Conservation (phyloP, 1,284 basidiomycete genomes). For the Cryptococcus wingfieldii region DNA sequence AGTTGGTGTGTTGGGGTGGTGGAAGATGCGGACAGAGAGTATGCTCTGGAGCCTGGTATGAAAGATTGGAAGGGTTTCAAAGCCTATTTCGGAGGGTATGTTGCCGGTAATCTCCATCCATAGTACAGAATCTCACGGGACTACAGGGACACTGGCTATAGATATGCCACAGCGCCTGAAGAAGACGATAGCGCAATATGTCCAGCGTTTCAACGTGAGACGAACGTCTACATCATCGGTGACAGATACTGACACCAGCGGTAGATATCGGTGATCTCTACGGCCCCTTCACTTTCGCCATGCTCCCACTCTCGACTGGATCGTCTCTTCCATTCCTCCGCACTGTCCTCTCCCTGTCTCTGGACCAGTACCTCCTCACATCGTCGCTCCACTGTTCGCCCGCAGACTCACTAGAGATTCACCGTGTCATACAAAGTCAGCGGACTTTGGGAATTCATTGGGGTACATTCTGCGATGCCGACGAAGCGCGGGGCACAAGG, state of each 20-base stretch:
- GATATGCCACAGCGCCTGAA: constrained; percentile 45
- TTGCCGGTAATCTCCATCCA: not conserved
- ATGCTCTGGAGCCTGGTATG: constrained; percentile 21
- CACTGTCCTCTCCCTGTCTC: constrained; percentile 39
- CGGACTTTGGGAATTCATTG: constrained; percentile 47
- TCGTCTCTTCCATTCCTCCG: constrained; percentile 47
- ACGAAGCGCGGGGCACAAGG: constrained; percentile 44
- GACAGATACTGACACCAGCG: not conserved
- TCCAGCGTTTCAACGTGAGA: constrained; percentile 43
- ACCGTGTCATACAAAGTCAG: constrained; percentile 29
- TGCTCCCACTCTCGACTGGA: constrained; percentile 46
- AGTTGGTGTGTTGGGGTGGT: constrained; percentile 47
- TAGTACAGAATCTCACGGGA: not conserved
- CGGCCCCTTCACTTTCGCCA: constrained; percentile 38
- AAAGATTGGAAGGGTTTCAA: constrained; percentile 39
- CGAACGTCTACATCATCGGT: not conserved
- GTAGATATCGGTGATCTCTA: constrained; percentile 44
- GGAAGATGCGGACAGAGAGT: constrained; percentile 14
- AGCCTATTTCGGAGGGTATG: constrained; percentile 47
- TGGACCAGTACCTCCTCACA: constrained; percentile 49
- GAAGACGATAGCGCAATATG: constrained; percentile 38
- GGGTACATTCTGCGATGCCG: constrained; percentile 48
- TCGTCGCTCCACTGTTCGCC: constrained; percentile 46
- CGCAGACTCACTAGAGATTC: constrained; percentile 44
- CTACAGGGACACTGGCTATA: constrained; percentile 46